A percentile compares a stretch with the other conserved stretches of the same genome.
Conservation (phyloP, 768 basidiomycete genomes). For the Xerocomellus intermedius region DNA sequence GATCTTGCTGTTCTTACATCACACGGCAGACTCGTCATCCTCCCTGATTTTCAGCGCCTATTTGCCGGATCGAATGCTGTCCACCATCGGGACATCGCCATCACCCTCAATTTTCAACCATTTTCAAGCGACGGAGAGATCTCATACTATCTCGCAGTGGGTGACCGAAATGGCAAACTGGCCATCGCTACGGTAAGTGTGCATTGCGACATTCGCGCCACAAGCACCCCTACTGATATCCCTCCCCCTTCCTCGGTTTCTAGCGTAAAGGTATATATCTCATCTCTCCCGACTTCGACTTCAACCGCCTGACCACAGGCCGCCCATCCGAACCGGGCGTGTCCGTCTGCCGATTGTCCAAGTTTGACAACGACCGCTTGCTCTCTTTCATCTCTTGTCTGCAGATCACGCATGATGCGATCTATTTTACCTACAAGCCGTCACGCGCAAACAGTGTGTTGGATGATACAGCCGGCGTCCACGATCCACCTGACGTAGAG, state of each 20-base stretch:
- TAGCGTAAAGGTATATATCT: constrained; percentile 26
- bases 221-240: not conserved
- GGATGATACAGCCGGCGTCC: not conserved
- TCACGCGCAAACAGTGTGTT: not conserved
- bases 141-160: constrained; percentile 51
- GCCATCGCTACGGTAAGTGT: constrained; percentile 46
- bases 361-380: constrained; percentile 14
- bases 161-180: constrained; percentile 37
- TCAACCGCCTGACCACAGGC: constrained; percentile 22
- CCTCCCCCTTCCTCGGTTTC: not conserved
- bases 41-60: constrained; percentile 29
- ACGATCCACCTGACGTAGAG: not conserved
- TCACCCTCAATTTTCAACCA: constrained; percentile 26
- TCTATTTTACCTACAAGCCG: constrained; percentile 43
- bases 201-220: not conserved
- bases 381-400: constrained; percentile 45
- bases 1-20: constrained; percentile 31
- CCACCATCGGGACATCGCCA: constrained; percentile 40
- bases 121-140: constrained; percentile 11
- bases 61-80: constrained; percentile 28
- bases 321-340: constrained; percentile 35
- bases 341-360: constrained; percentile 18
- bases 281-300: constrained; percentile 25
- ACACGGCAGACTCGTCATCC: constrained; percentile 26
- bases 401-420: constrained; percentile 52